Base-by-base conservation (phyloP, 176 grass and related monocot species). In the Oryza glumipatula region DNA sequence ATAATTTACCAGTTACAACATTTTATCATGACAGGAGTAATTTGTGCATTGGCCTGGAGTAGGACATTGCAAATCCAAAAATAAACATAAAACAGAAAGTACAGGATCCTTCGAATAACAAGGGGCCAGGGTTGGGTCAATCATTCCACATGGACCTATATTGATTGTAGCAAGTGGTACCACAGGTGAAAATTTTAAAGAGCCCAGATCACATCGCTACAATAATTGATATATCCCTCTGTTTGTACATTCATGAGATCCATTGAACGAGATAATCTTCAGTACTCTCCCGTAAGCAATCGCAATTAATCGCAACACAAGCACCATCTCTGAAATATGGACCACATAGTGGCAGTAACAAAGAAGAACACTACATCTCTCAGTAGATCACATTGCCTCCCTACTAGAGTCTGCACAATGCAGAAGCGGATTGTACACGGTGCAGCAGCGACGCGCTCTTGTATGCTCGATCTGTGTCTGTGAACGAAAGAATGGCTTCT, bases 391-490 rank as follows among this genome's bases (percentile, higher is more conserved):
- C 74, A 83, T 49, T 73, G 26, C 85, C 70, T 87, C 80, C 44
- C 68, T 70, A 74, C 22, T 6, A 35, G 65, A 38, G 58, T 24
- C 45, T 80, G 81, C 68, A 51, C 48, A 26, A 41, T 70, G 80
- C 63, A 80, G 41, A 19, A 83, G 76, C 76, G 60, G 65, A 65
- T 70, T 84, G 89, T 80, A 80, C 75, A 74, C 47, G 36, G 39
- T 69, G 79, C 80, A 91, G 21, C 49, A 16, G 32, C n/a, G 9
- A 46, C 78, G 23, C 6, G 54, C 19, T 49, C 45, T 60, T 21
- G 82, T 72, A 12, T 56, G 49, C 9, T 43, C 35, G 45, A 32
- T 54, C 35, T 17, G 39, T 22, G 9, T 63, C 70, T 75, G 9
- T 45, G 48, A 60, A 68, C 39, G 9, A 76, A 76, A 75, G 52